Conservation (phyloP, 192 early-diverging fungal genomes). For the Thamnidium elegans region DNA sequence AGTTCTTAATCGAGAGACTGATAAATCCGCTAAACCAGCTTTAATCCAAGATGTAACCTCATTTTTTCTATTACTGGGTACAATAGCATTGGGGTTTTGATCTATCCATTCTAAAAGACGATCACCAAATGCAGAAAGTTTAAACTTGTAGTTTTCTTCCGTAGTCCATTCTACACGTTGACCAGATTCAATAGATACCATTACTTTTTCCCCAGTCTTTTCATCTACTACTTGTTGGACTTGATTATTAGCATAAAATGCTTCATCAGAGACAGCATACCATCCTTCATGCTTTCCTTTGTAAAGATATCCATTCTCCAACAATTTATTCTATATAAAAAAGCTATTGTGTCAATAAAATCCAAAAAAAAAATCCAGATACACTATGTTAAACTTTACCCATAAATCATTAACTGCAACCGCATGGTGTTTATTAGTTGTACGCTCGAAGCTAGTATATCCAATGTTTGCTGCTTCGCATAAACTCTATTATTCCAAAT, state of each 20-base stretch:
- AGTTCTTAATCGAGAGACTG: constrained; percentile 77
- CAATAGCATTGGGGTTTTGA: constrained; percentile 61
- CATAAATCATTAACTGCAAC: constrained; percentile 72
- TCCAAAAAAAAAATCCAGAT: neutral
- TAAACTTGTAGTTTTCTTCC: constrained; percentile 95
- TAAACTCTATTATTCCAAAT: constrained; percentile 44
- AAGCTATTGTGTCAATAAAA: neutral
- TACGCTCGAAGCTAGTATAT: constrained; percentile 84
- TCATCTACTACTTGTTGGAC: constrained; percentile 60
- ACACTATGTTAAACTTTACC: constrained; percentile 38
- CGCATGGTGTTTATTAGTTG: constrained; percentile 75
- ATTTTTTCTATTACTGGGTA: constrained; percentile 59
- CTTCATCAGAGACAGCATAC: constrained; percentile 96
- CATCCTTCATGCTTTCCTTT: constrained; percentile 90
- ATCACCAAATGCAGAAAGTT: constrained; percentile 61
- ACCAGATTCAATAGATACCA: constrained; percentile 79
- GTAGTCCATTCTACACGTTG: constrained; percentile 83
- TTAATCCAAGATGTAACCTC: constrained; percentile 66
- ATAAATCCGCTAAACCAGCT: constrained; percentile 68
- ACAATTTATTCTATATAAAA: constrained; percentile 48
- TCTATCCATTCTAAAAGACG: constrained; percentile 69
- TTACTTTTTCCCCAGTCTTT: constrained; percentile 47
- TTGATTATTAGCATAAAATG: constrained; percentile 76
- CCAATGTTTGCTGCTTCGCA: constrained; percentile 68
- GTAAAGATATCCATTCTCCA: constrained; percentile 77